Conservation (phyloP, 2,329 filamentous ascomycete genomes). For the Claviceps quebecensis region DNA sequence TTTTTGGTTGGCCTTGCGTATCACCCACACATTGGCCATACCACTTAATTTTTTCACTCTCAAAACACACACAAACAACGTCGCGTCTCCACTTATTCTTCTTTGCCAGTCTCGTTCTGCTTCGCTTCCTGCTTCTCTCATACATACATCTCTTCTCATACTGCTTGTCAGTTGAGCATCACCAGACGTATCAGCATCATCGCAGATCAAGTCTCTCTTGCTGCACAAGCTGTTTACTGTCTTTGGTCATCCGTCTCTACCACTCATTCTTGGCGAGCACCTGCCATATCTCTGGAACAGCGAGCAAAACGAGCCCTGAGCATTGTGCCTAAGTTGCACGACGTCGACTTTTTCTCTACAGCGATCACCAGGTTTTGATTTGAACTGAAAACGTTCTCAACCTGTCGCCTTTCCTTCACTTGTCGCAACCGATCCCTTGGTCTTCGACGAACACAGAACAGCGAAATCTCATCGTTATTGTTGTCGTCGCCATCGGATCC, state of each 20-base stretch:
- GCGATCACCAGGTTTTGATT: conserved; percentile 16
- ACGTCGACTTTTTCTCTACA: conserved; percentile 14
- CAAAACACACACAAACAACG: conserved; percentile 13
- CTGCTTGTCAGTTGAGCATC: conserved; percentile 9
- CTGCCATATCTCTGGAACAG: conserved; percentile 5
- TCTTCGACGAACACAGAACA: conserved; percentile 20
- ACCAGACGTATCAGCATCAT: conserved; percentile 8
- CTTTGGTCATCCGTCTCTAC: conserved; percentile 1
- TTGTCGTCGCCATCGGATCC: conserved; percentile 17
- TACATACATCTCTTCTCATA: conserved; percentile 2
- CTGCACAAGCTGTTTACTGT: conserved; percentile 6
- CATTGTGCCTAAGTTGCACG: conserved; percentile 8
- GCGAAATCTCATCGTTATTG: conserved; percentile 19
- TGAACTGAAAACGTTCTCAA: conserved; percentile 30
- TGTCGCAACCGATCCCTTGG: conserved; percentile 21
- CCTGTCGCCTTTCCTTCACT: conserved; percentile 16
- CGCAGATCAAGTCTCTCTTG: conserved; percentile 5
- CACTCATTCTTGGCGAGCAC: conserved; percentile 5
- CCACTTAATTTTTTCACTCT: conserved; percentile 19
- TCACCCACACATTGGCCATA: conserved; percentile 31
- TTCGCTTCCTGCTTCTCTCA: conserved; percentile 8
- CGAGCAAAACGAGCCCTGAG: conserved; percentile 8
- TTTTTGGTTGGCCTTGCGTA: conserved; percentile 41
- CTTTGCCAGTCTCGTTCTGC: conserved; percentile 9
- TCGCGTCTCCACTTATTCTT: conserved; percentile 19